Percentiles rank a stretch among this genome's conserved stretches.
Evolutionary conservation across 306 rosid genomes (phyloP).

Genomic region (Quercus engelmannii): DNA sequence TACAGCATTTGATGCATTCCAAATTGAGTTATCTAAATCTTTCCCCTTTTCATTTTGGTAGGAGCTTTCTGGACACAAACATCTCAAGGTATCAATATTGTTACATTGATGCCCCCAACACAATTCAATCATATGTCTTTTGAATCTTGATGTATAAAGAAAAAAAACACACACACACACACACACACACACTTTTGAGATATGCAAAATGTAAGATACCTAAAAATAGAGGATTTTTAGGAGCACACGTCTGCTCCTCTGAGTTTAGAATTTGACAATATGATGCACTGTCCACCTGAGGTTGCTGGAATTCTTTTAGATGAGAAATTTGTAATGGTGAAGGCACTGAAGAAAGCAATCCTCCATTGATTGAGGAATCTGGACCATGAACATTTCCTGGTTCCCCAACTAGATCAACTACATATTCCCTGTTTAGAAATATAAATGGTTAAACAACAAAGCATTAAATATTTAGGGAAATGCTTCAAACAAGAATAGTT

Average conservation of each 20-base stretch:
- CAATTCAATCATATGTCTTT: conserved; percentile 12
- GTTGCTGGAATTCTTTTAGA: conserved; percentile 69
- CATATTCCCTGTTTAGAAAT: conserved; percentile 72
- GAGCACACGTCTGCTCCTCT: conserved; percentile 29
- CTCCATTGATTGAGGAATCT: conserved; percentile 94
- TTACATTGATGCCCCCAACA: conserved; percentile 13
- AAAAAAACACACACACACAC: not conserved
- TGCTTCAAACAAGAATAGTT: not conserved
- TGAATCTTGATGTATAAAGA: not conserved
- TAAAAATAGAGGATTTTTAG: conserved; percentile 40
- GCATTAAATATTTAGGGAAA: not conserved
- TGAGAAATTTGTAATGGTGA: conserved; percentile 80
- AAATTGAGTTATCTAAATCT: not conserved
- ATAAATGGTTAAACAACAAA: not conserved
- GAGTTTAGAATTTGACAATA: conserved; percentile 38
- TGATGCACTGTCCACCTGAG: conserved; percentile 40
- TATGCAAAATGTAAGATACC: conserved; percentile 42
- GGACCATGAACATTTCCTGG: conserved; percentile 92
- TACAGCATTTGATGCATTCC: not conserved
- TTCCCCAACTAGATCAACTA: conserved; percentile 95
- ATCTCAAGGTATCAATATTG: not conserved
- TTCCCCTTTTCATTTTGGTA: not conserved
- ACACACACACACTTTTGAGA: not conserved
- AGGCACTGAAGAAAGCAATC: conserved; percentile 66
- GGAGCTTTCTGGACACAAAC: not conserved